phyloP scores from a whole-genome alignment of 148 eudicot genomes.

The Rhododendron kiyosumense region DNA sequence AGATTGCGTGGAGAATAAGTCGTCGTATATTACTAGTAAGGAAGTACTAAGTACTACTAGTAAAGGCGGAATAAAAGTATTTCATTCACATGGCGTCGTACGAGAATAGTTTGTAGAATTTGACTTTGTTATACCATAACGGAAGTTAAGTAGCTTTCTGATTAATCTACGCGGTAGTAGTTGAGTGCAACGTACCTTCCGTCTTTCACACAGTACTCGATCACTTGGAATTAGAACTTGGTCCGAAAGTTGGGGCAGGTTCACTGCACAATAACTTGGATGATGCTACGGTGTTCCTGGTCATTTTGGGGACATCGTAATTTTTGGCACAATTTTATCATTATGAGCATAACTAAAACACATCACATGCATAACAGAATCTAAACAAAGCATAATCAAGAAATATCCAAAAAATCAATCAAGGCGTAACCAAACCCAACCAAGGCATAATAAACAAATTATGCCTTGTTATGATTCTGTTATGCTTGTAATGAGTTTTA shows the following conservation, averaged over 20 bases:
- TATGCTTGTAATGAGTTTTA: too few species aligned
- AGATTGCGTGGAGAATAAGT: background rate
- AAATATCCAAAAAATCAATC: too few species aligned
- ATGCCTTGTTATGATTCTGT: too few species aligned
- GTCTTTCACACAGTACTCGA: background rate
- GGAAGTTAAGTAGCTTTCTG: background rate
- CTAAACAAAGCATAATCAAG: too few species aligned
- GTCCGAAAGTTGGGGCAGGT: background rate
- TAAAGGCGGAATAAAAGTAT: background rate
- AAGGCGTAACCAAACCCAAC: too few species aligned
- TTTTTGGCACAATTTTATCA: too few species aligned
- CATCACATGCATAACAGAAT: too few species aligned
- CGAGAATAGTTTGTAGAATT: background rate
- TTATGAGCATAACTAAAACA: too few species aligned
- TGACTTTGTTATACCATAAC: too few species aligned
- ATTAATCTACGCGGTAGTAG: background rate
- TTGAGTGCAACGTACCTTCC: slow-evolving; percentile 8
- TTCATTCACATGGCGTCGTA: background rate
- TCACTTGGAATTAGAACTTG: background rate
- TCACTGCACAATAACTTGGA: background rate
- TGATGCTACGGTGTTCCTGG: too few species aligned
- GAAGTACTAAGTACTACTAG: background rate
- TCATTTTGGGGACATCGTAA: too few species aligned
- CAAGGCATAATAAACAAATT: too few species aligned
- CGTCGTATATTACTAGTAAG: background rate